Conservation (phyloP, 2,329 filamentous ascomycete species). For the Colletotrichum sp. region DNA sequence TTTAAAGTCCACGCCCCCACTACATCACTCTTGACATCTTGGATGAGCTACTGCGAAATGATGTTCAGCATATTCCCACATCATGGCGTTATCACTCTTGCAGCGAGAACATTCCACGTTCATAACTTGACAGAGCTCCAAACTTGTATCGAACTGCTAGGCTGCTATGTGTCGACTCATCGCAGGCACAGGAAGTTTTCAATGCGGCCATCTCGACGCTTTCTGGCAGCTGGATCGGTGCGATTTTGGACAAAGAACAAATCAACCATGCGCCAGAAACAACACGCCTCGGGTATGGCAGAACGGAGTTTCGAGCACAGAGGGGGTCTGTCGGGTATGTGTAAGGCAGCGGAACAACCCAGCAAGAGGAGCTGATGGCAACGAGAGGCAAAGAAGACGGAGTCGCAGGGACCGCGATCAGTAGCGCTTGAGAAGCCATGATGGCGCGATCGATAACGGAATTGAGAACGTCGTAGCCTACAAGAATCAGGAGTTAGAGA, state of each 20-base stretch:
- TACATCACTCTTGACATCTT: too few relatives aligned
- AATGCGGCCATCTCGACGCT: not conserved
- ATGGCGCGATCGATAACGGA: not conserved
- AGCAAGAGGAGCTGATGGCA: not conserved
- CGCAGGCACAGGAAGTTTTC: not conserved
- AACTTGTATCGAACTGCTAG: too few relatives aligned
- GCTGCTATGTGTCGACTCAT: not conserved
- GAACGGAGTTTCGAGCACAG: not conserved
- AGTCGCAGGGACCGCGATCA: not conserved
- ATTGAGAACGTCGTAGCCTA: not conserved
- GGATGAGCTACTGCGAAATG: too few relatives aligned
- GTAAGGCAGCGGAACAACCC: not conserved
- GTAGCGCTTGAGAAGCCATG: not conserved
- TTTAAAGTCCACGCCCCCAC: too few relatives aligned
- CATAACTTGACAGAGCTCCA: too few relatives aligned
- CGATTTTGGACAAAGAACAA: not conserved
- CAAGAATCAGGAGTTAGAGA: fast-evolving
- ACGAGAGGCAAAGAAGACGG: not conserved
- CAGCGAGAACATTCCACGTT: too few relatives aligned
- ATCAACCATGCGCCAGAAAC: not conserved
- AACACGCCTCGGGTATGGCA: not conserved
- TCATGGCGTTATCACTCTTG: too few relatives aligned
- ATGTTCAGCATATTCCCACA: too few relatives aligned
- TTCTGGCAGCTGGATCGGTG: not conserved
- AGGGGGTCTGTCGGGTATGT: not conserved